Percentiles rank a stretch among this genome's conserved stretches.
Evolutionary conservation across 1,284 basidiomycete species (phyloP).

Genomic region (Athelia psychrophila): DNA sequence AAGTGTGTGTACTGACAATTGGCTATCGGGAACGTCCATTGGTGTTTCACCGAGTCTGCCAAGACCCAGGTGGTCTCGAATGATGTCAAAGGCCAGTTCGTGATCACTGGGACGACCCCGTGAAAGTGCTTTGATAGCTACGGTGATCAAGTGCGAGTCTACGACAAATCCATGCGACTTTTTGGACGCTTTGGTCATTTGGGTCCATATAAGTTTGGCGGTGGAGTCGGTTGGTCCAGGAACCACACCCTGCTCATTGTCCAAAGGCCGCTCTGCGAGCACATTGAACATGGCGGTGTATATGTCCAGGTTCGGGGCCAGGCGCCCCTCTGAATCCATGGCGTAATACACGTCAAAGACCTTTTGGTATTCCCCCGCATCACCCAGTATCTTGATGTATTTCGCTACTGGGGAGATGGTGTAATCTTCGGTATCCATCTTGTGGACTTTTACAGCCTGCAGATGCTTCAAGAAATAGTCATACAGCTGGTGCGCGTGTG

Average conservation of each 20-base stretch:
- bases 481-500: conserved; percentile 57
- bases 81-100: conserved; percentile 58
- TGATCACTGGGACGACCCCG: conserved; percentile 56
- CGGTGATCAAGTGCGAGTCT: conserved; percentile 49
- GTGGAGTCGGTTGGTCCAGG: conserved; percentile 39
- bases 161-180: conserved; percentile 40
- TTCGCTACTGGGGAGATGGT: conserved; percentile 43
- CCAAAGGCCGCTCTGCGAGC: conserved; percentile 27
- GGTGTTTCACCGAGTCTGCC: conserved; percentile 40
- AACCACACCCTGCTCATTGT: conserved; percentile 27
- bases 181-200: conserved; percentile 50
- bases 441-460: conserved; percentile 41
- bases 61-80: conserved; percentile 62
- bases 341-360: conserved; percentile 72
- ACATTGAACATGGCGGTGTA: conserved; percentile 63
- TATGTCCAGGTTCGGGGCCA: conserved; percentile 52
- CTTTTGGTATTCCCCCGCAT: conserved; percentile 51
- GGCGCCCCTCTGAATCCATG: conserved; percentile 53
- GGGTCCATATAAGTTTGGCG: conserved; percentile 66
- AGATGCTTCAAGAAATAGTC: conserved; percentile 48
- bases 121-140: conserved; percentile 49
- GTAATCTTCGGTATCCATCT: conserved; percentile 45
- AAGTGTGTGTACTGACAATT: conserved; percentile 30
- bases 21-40: conserved; percentile 33
- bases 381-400: conserved; percentile 65